These are phyloP conservation scores for Colletotrichum echinochloae DNA, from an alignment of 2,329 filamentous ascomycete species.

Conservation along the genomic window DNA sequence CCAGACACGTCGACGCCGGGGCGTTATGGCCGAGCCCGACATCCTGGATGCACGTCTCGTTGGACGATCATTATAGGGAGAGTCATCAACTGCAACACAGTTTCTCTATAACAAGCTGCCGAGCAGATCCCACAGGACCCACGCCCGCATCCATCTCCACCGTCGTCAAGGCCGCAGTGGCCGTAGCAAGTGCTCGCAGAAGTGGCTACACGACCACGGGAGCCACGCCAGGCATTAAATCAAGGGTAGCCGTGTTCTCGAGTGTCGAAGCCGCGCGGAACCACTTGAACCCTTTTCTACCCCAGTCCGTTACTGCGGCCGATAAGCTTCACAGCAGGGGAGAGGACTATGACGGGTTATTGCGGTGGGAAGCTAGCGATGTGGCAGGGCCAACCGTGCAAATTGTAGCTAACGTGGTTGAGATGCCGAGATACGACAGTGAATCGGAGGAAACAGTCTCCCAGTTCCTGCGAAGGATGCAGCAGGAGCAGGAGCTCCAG, in stretches of 20 bases:
- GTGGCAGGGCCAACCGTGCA: not conserved
- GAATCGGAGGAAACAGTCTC: not conserved
- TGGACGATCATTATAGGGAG: not conserved
- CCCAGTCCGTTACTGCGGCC: not conserved
- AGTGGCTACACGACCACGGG: not conserved
- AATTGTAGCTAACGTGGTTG: not conserved
- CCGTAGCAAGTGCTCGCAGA: not conserved
- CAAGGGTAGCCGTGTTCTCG: too few relatives aligned
- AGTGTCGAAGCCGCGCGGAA: too few relatives aligned
- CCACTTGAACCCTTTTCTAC: too few relatives aligned
- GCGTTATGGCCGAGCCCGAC: not conserved
- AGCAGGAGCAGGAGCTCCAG: conserved; percentile 9
- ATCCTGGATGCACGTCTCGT: not conserved
- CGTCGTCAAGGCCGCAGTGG: not conserved
- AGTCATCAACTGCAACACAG: not conserved
- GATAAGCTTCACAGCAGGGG: not conserved
- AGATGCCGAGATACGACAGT: not conserved
- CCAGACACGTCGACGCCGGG: not conserved
- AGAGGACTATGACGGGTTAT: not conserved
- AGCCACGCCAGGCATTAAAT: not conserved
- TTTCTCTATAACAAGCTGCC: not conserved
- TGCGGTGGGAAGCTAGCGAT: not conserved
- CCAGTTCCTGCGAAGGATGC: conserved; percentile 3
- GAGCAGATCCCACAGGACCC: not conserved
- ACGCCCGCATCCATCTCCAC: not conserved